A percentile compares a stretch with the other conserved stretches of the same genome.
Evolutionary conservation across 1,284 basidiomycete species (phyloP).

Genomic region (Mycena sp.): DNA sequence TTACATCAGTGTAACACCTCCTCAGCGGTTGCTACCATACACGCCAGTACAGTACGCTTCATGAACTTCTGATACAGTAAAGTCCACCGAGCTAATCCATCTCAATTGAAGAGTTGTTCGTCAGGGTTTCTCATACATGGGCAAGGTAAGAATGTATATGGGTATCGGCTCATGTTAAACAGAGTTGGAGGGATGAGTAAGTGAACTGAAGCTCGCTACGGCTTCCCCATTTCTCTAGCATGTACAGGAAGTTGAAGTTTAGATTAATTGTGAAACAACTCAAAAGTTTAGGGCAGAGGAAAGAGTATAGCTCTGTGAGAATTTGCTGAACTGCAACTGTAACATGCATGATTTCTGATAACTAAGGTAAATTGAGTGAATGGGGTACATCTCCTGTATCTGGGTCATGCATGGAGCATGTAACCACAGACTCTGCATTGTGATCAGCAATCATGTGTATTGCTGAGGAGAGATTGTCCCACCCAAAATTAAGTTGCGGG

Average conservation of each 20-base stretch:
- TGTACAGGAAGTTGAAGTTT: not conserved
- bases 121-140: not conserved
- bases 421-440: not conserved
- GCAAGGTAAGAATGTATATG: not conserved
- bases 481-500: not conserved
- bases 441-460: not conserved
- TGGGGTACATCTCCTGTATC: not conserved
- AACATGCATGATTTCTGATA: not conserved
- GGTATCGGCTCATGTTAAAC: not conserved
- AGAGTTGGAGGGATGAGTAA: not conserved
- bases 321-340: not conserved
- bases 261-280: not conserved
- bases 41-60: too few species aligned
- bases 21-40: too few species aligned
- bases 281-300: not conserved
- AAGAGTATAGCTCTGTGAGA: not conserved
- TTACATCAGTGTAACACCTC: too few species aligned
- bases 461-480: not conserved
- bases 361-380: not conserved
- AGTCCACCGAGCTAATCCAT: not conserved
- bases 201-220: not conserved
- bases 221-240: not conserved
- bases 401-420: not conserved
- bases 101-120: not conserved
- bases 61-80: slow-evolving; percentile 1